Percentiles rank a stretch among this genome's conserved stretches.
Evolutionary conservation across 2,329 filamentous ascomycete species (phyloP).

Genomic region (Aspergillus aculeatus): DNA sequence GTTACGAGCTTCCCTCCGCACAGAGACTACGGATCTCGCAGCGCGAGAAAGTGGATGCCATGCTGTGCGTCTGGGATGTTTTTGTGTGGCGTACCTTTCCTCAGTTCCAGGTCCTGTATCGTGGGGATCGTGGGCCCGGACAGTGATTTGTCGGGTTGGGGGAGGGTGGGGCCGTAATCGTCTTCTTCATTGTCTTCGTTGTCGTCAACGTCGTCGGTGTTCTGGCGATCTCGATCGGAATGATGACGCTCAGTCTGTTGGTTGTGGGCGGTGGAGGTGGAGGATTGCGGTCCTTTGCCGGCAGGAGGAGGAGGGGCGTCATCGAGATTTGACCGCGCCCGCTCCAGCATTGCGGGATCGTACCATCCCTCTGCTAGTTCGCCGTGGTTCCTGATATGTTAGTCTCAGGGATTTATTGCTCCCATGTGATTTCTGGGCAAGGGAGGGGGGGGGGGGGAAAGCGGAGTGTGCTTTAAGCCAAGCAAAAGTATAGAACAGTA

Average conservation of each 20-base stretch:
- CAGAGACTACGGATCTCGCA: too few species aligned
- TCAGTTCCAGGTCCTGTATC: constrained; percentile 69
- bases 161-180: constrained; percentile 60
- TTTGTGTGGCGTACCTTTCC: constrained; percentile 32
- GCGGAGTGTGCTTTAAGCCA: neutral
- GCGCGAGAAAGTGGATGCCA: too few species aligned
- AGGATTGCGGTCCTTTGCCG: neutral
- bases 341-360: constrained; percentile 69
- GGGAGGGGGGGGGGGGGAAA: too few species aligned
- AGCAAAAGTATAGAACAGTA: neutral
- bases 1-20: too few species aligned
- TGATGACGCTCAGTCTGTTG: constrained; percentile 18
- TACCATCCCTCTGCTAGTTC: constrained; percentile 93
- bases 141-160: constrained; percentile 19
- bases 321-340: constrained; percentile 41
- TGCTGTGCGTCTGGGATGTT: too few species aligned
- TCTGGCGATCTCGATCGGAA: neutral
- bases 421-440: neutral
- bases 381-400: constrained; percentile 70
- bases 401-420: constrained; percentile 7
- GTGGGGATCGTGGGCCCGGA: constrained; percentile 66
- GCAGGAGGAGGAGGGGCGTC: constrained; percentile 5
- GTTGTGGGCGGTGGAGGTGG: constrained; percentile 10
- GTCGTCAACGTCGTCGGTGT: constrained; percentile 28
- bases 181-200: constrained; percentile 58